Evolutionary conservation across 2,329 filamentous ascomycete genomes (phyloP), one percentile per base, ranked within the genome.

Genomic region (Camillea tinctor): DNA sequence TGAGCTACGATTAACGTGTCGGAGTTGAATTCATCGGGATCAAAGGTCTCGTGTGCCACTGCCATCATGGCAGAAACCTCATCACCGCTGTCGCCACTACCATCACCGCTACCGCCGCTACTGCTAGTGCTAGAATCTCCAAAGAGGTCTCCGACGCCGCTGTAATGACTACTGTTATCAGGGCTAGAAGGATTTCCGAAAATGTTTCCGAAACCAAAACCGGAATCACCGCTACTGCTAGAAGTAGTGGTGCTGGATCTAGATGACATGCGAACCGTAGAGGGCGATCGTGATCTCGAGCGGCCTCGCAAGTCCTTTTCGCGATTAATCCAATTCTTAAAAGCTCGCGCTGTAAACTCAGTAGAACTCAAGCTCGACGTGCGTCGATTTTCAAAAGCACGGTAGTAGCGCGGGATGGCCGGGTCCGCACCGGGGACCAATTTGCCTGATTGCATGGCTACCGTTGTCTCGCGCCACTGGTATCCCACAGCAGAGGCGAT

Each of bases 401-500:
- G 55, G 44, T 63, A 19, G 20, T 51, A 23, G 4, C 56, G 54
- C 13, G 54, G 56, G 22, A 55, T 50, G 15, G 22, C 30, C 4
- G 50, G 52, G 40, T 64, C 55, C 19, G 60, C 55, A 30, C 59
- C 57, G 5, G 51, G 20, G 23, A 62, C 55, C 24, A 59, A 22
- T 23, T 53, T 51, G 48, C 62, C 60, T 7, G 60, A 48, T 8
- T 55, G 57, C 9, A 58, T 60, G 15, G 63, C 63, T 49, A 50
- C 24, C 21, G 52, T 63, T 15, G 56, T 54, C 56, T 65, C 63
- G 40, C 62, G 66, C 54, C 59, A 64, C 55, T 67, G 64, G 44
- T 65, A 48, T 49, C 62, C 59, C 15, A 66, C 59, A 21, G 65
- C 62, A 21, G 68, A 65, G 51, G 66, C 64, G 15, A 66, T 23